A percentile compares a stretch with the other conserved stretches of the same genome.
phyloP scores from a whole-genome alignment of 2,329 filamentous ascomycete species.

The Curvularia hawaiiensis region DNA sequence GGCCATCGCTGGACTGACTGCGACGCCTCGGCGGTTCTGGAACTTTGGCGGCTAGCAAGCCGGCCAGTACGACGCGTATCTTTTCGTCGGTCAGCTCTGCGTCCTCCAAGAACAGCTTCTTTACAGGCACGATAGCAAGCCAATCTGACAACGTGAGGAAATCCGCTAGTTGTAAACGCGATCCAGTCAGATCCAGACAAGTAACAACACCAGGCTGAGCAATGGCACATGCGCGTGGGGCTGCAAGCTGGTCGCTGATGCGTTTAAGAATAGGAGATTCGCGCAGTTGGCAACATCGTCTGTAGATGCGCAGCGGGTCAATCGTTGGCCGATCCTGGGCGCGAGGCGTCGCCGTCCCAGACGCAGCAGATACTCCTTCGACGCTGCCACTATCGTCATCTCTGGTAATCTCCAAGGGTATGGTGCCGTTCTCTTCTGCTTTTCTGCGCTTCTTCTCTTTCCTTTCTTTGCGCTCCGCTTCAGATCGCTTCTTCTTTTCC shows the following conservation, averaged over 20 bases:
- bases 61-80: slow-evolving; percentile 82
- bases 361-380: slow-evolving; percentile 24
- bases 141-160: slow-evolving; percentile 90
- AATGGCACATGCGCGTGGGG: slow-evolving; percentile 67
- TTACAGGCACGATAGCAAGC: slow-evolving; percentile 88
- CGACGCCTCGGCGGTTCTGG: slow-evolving; percentile 59
- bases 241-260: slow-evolving; percentile 84
- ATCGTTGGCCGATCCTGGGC: slow-evolving; percentile 77
- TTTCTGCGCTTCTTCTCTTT: slow-evolving; percentile 86
- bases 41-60: slow-evolving; percentile 78
- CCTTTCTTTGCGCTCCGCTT: slow-evolving; percentile 88
- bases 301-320: slow-evolving; percentile 90
- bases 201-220: slow-evolving; percentile 75
- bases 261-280: slow-evolving; percentile 92
- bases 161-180: slow-evolving; percentile 81
- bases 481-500: slow-evolving; percentile 94
- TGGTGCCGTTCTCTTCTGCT: slow-evolving; percentile 84
- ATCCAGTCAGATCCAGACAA: slow-evolving; percentile 82
- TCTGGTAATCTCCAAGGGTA: slow-evolving; percentile 81
- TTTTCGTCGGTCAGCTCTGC: slow-evolving; percentile 87
- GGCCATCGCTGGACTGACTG: slow-evolving; percentile 15
- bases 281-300: slow-evolving; percentile 89
- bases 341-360: slow-evolving; percentile 47
- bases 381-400: slow-evolving; percentile 58
- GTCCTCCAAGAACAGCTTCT: slow-evolving; percentile 84